phyloP scores from a whole-genome alignment of 805 yeast species.

The Metschnikowia lachancei region DNA sequence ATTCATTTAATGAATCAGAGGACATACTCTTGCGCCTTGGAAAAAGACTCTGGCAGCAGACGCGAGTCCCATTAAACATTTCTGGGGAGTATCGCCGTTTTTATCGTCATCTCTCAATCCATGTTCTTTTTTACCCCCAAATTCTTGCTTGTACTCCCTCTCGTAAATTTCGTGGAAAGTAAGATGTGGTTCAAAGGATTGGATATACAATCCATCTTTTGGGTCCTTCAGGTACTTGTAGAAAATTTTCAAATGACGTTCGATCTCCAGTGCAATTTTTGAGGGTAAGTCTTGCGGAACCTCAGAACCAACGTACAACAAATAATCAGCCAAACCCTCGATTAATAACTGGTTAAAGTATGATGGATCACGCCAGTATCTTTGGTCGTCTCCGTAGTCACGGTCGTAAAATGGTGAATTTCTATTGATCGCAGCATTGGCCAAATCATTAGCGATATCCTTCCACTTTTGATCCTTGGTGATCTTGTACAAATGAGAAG shows the following conservation, averaged over 20 bases:
- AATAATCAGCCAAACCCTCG: slow-evolving; percentile 67
- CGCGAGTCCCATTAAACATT: slow-evolving; percentile 60
- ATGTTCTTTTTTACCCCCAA: slow-evolving; percentile 53
- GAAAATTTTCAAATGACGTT: slow-evolving; percentile 55
- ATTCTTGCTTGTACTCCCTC: slow-evolving; percentile 45
- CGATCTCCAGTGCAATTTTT: slow-evolving; percentile 43
- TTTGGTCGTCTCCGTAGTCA: slow-evolving; percentile 51
- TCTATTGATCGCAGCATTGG: slow-evolving; percentile 58
- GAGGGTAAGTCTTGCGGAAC: slow-evolving; percentile 36
- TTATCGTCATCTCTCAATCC: slow-evolving; percentile 53
- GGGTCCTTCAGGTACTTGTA: slow-evolving; percentile 57
- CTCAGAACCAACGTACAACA: slow-evolving; percentile 46
- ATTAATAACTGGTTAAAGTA: slow-evolving; percentile 62
- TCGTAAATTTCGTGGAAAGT: slow-evolving; percentile 52
- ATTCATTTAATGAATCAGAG: slow-evolving; percentile 7
- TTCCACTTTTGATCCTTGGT: slow-evolving; percentile 80
- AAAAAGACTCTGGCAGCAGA: slow-evolving; percentile 69
- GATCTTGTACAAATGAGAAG: slow-evolving; percentile 89
- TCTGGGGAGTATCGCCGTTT: slow-evolving; percentile 39
- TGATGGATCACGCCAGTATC: slow-evolving; percentile 65
- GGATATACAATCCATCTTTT: slow-evolving; percentile 56
- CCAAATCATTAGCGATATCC: slow-evolving; percentile 54
- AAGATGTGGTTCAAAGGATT: slow-evolving; percentile 55
- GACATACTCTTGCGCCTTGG: slow-evolving; percentile 57
- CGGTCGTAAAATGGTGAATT: slow-evolving; percentile 59